Evolutionary conservation across 176 grass and related monocot species (phyloP).

Genomic region (Cenchrus purpureus): DNA sequence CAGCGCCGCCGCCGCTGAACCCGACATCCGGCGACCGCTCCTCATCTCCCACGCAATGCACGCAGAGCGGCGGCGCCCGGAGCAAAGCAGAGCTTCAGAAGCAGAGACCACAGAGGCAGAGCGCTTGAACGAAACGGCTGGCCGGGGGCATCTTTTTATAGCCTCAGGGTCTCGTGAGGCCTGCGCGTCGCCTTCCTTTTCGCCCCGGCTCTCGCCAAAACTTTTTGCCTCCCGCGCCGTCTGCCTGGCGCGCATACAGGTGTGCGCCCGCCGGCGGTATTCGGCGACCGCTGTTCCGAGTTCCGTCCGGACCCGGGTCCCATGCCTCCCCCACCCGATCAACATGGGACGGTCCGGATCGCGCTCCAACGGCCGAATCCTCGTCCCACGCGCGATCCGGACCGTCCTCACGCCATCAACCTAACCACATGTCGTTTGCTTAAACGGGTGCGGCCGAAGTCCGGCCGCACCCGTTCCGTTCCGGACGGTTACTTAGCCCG

Average conservation of each 20-base stretch:
- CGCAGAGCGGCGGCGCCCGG: not conserved
- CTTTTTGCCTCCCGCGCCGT: conserved; percentile 25
- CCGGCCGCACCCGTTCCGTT: not conserved
- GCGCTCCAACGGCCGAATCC: not conserved
- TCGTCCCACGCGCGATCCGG: not conserved
- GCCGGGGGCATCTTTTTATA: conserved; percentile 41
- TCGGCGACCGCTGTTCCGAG: not conserved
- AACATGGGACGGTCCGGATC: not conserved
- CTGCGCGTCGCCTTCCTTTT: not conserved
- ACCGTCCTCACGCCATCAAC: not conserved
- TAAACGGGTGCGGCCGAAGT: not conserved
- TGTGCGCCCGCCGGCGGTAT: conserved; percentile 15
- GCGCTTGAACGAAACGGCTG: not conserved
- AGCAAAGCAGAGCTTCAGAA: no score
- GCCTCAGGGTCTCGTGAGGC: conserved; percentile 26
- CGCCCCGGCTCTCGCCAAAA: not conserved
- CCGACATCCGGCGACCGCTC: not conserved
- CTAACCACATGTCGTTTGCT: not conserved
- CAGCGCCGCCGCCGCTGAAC: not conserved
- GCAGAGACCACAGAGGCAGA: not conserved
- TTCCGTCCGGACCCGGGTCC: not conserved
- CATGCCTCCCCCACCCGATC: not conserved
- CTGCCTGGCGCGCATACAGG: not conserved
- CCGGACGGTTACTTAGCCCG: not conserved
- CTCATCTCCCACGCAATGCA: not conserved